Evolutionary conservation across 805 yeast species (phyloP), one percentile per base, ranked within the genome.

Genomic region (Candida sakaeoensis): DNA sequence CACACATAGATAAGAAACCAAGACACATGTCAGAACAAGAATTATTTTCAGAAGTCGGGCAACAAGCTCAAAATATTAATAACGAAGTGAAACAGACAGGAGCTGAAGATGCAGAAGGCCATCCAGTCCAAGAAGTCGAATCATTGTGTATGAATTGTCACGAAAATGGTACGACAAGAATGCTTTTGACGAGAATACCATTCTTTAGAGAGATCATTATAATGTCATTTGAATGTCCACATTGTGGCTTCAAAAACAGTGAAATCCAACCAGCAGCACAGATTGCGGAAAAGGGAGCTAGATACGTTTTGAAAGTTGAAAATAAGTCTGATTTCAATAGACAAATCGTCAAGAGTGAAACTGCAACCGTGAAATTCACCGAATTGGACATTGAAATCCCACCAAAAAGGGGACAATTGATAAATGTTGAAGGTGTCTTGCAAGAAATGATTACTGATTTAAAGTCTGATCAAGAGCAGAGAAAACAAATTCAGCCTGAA

Each of bases 141-240:
- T 88, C 97, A 7, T 66, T 93, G 28, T 93, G 99, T 69, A 90
- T 93, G 96, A 87, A 86, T 70, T 93, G 99, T 63, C 85, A 82
- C 47, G 69, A 91, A 49, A 75, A 79, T 42, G 99, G 99, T 43
- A 71, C 71, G 39, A 93, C 99, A 4, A 69, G 95, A 49, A 61
- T 93, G 59, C 70, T 93, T 31, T 69, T 93, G 53, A 93, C 99
- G 10, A 73, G 80, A 39, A 93, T 93, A 52, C 99, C 99, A 14
- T 88, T 71, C 54, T 93, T 93, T 67, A 72, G 90, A 48, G 97
- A 93, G 60, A 79, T 93, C 38, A 85, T 93, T 37, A 60, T 93
- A 42, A 91, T 93, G 95, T 89, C 97, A 1, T 93, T 93, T 61
- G 86, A 82, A 50, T 93, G 99, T 63, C 91, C 93, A 19, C 97